Evolutionary conservation across 1,139 yeast species (phyloP), one percentile per base, ranked within the genome.

Genomic region (Citeromyces hawaiiensis): DNA sequence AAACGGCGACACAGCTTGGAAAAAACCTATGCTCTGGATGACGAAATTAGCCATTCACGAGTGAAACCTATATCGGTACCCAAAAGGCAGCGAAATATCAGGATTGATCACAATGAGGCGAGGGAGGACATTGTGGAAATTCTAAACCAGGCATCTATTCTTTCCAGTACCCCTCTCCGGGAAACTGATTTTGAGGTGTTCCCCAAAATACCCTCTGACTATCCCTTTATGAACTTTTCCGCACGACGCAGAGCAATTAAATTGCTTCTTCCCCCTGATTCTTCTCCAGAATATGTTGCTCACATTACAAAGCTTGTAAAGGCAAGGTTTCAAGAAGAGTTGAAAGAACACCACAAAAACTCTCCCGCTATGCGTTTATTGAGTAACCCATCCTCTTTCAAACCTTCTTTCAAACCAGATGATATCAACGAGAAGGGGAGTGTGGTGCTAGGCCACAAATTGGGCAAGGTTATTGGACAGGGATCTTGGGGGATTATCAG

Each of bases 401-500:
- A 23, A 15, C 23, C 34, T 16, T 25, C 31, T 16, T 38, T 16
- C 13, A 40, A 37, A 1, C 45, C 47, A 1, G 49, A 48, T 6
- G 46, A 55, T 47, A 64, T 64, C 1, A 82, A 77, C 49, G 83
- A 76, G 45, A 67, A 68, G 44, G 88, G 86, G 0, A 76, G 80
- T 5, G 50, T 66, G 9, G 71, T 81, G 0, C 51, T 79, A 63
- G 73, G 69, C 9, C 75, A 78, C 59, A 70, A 63, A 35, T 53
- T 82, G 35, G 95, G 94, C 0, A 76, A 75, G 47, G 71, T 81
- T n/a, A 78, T 87, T 46, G 96, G 96, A 1, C 75, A 73, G 53
- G 97, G 97, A 8, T 94, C 96, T 0, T 87, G 93, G 82, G 94
- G 95, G 3, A 72, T 82, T 29, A 82, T 88, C n/a, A 64, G 94